Evolutionary conservation across 805 yeast genomes (phyloP).

Genomic region (Saccharomycopsis fibuligera): DNA sequence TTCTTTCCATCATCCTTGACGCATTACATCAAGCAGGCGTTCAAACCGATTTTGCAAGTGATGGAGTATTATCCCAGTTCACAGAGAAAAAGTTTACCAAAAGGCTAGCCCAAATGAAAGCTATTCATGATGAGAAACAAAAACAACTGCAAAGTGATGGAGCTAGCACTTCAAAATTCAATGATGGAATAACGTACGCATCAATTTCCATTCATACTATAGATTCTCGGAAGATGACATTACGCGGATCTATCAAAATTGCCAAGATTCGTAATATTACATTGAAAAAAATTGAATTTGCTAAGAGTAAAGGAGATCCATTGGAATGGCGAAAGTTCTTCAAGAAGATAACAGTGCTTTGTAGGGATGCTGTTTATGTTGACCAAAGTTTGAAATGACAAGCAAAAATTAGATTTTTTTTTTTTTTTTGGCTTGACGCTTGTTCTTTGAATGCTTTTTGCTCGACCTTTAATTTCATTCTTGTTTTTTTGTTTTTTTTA

Average conservation of each 20-base stretch:
- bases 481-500: too few species aligned
- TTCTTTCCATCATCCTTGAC: constrained; percentile 36
- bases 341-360: constrained; percentile 47
- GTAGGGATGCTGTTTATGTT: constrained; percentile 49
- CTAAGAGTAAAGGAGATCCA: constrained; percentile 58
- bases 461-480: too few species aligned
- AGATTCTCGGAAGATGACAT: constrained; percentile 39
- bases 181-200: constrained; percentile 31
- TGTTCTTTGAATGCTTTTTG: too few species aligned
- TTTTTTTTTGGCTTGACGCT: too few species aligned
- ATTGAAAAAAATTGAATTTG: constrained; percentile 46
- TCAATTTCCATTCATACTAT: constrained; percentile 33
- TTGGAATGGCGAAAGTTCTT: constrained; percentile 68
- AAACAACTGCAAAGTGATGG: not conserved
- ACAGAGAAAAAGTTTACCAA: constrained; percentile 13
- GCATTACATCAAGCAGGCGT: constrained; percentile 40
- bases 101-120: not conserved
- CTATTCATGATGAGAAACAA: not conserved
- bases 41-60: constrained; percentile 21
- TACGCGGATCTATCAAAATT: constrained; percentile 43
- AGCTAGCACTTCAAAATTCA: not conserved
- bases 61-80: constrained; percentile 21
- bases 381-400: constrained; percentile 24
- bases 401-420: too few species aligned
- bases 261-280: constrained; percentile 32